Conservation (phyloP, 768 basidiomycete species). For the Naganishia vaughanmartiniae region DNA sequence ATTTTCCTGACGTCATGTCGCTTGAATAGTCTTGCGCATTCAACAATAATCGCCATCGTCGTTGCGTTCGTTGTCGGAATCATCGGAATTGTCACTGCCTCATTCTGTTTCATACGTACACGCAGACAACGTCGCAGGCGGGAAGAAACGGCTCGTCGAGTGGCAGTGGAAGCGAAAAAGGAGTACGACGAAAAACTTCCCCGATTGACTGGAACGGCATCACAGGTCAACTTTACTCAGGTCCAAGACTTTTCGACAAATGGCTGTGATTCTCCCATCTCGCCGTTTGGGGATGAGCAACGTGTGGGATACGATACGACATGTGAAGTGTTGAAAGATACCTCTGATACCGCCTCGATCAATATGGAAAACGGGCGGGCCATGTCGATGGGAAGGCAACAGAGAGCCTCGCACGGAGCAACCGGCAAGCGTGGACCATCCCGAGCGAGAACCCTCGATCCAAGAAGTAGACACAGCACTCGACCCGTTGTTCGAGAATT, state of each 20-base stretch:
- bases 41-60: conserved; percentile 22
- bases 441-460: conserved; percentile 8
- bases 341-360: conserved; percentile 6
- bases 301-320: conserved; percentile 7
- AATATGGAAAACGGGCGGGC: conserved; percentile 21
- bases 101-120: conserved; percentile 7
- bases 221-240: neutral
- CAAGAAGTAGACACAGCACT: neutral
- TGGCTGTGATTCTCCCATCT: neutral
- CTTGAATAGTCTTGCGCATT: neutral
- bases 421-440: neutral
- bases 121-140: conserved; percentile 1
- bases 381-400: conserved; percentile 21
- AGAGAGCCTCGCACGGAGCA: neutral
- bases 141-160: conserved; percentile 11
- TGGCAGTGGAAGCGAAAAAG: conserved; percentile 21
- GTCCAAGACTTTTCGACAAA: neutral
- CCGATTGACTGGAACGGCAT: neutral
- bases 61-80: conserved; percentile 15
- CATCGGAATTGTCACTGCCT: conserved; percentile 3
- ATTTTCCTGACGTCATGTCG: neutral
- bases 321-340: neutral
- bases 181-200: conserved; percentile 21
- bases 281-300: conserved; percentile 16
- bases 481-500: conserved; percentile 4